phyloP scores from a whole-genome alignment of 352 stramenopile genomes.

The Saprolegnia parasitica region DNA sequence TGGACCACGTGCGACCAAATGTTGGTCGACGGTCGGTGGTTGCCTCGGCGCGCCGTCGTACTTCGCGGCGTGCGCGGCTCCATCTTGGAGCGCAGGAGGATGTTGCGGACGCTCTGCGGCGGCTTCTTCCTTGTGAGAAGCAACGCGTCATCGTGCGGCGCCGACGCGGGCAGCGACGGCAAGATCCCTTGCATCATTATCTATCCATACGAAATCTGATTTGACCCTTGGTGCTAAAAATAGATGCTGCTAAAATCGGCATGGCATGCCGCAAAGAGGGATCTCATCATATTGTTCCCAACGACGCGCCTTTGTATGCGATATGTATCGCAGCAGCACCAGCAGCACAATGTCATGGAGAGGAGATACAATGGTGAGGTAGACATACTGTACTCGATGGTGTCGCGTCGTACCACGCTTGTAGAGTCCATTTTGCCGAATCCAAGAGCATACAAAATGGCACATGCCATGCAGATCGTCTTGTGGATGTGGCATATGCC shows the following conservation, averaged over 20 bases:
- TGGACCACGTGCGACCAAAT: slow-evolving; percentile 17
- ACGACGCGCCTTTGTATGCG: too few species aligned
- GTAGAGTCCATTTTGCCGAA: too few species aligned
- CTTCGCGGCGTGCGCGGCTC: not conserved
- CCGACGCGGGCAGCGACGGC: not conserved
- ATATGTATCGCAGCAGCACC: too few species aligned
- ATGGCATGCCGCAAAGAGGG: not conserved
- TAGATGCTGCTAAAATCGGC: not conserved
- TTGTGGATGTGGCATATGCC: not conserved
- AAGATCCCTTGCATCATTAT: not conserved
- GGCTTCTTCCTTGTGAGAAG: not conserved
- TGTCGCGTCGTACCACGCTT: too few species aligned
- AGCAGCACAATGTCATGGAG: too few species aligned
- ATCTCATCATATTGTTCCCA: too few species aligned
- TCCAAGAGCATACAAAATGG: not conserved
- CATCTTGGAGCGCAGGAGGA: not conserved
- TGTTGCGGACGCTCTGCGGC: not conserved
- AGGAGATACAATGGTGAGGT: too few species aligned
- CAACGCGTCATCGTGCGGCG: not conserved
- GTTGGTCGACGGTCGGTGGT: not conserved
- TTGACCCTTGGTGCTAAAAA: not conserved
- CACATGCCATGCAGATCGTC: not conserved
- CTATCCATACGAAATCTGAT: not conserved
- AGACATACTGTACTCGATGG: too few species aligned
- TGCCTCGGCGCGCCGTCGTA: not conserved